Percentiles rank a stretch among this genome's conserved stretches.
Conservation (phyloP, 129 eudicot species). For the Escallonia rubra region DNA sequence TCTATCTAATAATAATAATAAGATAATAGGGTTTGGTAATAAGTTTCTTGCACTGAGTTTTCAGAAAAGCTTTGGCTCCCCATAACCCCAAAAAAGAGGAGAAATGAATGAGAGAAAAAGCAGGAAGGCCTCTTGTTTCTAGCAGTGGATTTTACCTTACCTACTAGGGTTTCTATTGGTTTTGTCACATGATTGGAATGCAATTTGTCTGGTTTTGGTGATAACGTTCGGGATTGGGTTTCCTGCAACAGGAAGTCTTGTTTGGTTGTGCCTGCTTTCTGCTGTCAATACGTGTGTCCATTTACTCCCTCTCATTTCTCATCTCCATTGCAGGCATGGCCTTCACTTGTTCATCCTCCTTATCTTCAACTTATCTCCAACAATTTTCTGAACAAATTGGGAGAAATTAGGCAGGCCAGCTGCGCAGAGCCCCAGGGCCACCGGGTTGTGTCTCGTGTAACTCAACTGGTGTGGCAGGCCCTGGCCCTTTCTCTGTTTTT, state of each 20-base stretch:
- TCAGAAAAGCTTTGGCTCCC: no score
- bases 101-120: no score
- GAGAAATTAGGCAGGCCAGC: neutral
- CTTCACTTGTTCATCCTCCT: slow-evolving; percentile 8
- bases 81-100: no score
- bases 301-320: slow-evolving; percentile 24
- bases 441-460: no score
- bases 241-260: slow-evolving; percentile 3
- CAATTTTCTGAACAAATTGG: neutral
- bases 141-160: no score
- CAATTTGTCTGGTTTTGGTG: neutral
- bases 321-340: slow-evolving; percentile 32
- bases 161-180: neutral
- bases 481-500: neutral
- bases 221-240: slow-evolving; percentile 26
- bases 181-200: slow-evolving; percentile 1
- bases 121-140: no score
- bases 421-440: no score
- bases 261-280: slow-evolving; percentile 1
- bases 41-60: no score
- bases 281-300: slow-evolving; percentile 2
- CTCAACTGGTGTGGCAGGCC: neutral
- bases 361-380: slow-evolving; percentile 12
- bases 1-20: no score
- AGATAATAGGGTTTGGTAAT: no score